These are phyloP conservation scores for Bauhinia variegata DNA, from an alignment of 306 rosid species.

Conservation along the genomic window DNA sequence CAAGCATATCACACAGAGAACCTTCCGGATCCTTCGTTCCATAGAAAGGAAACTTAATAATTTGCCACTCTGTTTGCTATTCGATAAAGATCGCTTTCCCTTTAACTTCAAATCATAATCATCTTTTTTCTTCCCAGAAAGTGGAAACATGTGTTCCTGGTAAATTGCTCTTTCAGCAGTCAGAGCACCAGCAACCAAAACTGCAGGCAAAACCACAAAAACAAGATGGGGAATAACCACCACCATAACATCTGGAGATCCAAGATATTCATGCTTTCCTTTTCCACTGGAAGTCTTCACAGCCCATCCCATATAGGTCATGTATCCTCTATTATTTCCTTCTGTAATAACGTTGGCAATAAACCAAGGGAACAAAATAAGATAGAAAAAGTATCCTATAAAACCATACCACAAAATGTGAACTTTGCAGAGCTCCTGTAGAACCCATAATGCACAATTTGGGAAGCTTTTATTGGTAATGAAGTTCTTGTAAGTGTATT, in stretches of 20 bases:
- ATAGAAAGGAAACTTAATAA: slow-evolving; percentile 40
- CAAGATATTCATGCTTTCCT: slow-evolving; percentile 62
- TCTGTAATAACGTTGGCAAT: slow-evolving; percentile 72
- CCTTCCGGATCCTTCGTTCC: slow-evolving; percentile 61
- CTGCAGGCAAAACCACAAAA: slow-evolving; percentile 74
- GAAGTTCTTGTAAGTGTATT: slow-evolving; percentile 61
- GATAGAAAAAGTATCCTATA: slow-evolving; percentile 73
- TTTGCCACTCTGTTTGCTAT: slow-evolving; percentile 35
- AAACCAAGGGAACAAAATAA: slow-evolving; percentile 78
- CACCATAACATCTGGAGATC: slow-evolving; percentile 85
- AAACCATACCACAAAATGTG: slow-evolving; percentile 68
- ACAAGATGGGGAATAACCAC: slow-evolving; percentile 84
- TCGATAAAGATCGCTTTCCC: slow-evolving; percentile 29
- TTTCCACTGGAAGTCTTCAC: slow-evolving; percentile 51
- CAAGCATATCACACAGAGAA: slow-evolving; percentile 62
- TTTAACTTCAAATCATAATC: slow-evolving; percentile 46
- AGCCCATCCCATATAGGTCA: slow-evolving; percentile 93
- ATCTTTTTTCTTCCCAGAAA: slow-evolving; percentile 78
- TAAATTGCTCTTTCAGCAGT: slow-evolving; percentile 65
- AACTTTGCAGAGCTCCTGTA: slow-evolving; percentile 74
- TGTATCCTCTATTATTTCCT: slow-evolving; percentile 61
- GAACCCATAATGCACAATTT: slow-evolving; percentile 62
- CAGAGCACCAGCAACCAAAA: slow-evolving; percentile 57
- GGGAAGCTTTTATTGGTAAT: slow-evolving; percentile 48
- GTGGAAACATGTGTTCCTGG: slow-evolving; percentile 51